Evolutionary conservation across 148 eudicot species (phyloP).

Genomic region (Silene uniflora): DNA sequence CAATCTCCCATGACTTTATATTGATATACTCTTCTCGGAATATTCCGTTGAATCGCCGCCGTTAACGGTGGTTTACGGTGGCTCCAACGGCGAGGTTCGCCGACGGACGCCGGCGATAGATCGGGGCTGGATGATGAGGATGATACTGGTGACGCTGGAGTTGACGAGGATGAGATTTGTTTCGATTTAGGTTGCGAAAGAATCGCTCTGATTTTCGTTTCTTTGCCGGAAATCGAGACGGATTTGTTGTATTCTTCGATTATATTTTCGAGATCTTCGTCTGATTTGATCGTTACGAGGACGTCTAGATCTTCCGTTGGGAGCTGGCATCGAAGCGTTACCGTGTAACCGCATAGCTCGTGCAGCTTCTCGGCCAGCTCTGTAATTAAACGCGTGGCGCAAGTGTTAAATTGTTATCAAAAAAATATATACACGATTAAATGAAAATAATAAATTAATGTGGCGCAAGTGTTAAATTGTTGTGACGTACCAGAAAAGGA

Average conservation of each 20-base stretch:
- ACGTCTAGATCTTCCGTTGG: conserved; percentile 79
- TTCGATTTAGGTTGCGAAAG: conserved; percentile 39
- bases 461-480: no score
- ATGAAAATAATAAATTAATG: no score
- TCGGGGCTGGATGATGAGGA: conserved; percentile 35
- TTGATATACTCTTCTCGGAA: neutral
- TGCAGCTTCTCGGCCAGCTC: conserved; percentile 60
- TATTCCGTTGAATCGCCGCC: neutral
- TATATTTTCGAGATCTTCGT: conserved; percentile 57
- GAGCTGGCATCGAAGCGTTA: conserved; percentile 56
- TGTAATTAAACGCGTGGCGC: conserved; percentile 14
- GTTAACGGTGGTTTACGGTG: conserved; percentile 8
- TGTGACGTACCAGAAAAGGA: conserved; percentile 44
- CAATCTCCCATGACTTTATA: conserved; percentile 20
- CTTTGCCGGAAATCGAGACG: conserved; percentile 30
- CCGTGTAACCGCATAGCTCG: conserved; percentile 55
- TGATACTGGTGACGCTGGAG: conserved; percentile 26
- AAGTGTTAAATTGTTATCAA: neutral
- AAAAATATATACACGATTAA: no score
- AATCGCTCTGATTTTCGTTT: conserved; percentile 63
- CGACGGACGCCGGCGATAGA: conserved; percentile 24
- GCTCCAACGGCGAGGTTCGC: conserved; percentile 20
- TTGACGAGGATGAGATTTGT: conserved; percentile 16
- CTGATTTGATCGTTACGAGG: conserved; percentile 55
- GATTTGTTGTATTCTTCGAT: conserved; percentile 66